These are phyloP conservation scores for Ogataea wickerhamii DNA, from an alignment of 805 yeast genomes.

Conservation along the genomic window DNA sequence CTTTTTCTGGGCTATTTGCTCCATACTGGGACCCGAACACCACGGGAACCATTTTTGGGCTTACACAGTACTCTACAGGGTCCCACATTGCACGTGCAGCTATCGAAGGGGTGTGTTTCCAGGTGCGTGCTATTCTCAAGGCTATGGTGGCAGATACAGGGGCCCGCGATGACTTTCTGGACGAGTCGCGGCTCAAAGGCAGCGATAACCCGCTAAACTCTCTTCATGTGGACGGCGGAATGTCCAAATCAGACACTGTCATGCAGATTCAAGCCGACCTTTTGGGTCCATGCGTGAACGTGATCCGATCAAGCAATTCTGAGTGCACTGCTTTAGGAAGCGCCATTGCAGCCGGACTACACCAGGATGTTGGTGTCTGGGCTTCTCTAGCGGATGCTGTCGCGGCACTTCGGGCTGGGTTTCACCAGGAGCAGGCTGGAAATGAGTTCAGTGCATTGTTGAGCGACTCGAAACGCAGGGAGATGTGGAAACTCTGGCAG, in stretches of 20 bases:
- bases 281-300: constrained; percentile 80
- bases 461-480: constrained; percentile 55
- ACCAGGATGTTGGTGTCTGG: constrained; percentile 66
- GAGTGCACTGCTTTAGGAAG: constrained; percentile 97
- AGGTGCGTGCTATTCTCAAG: constrained; percentile 82
- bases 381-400: constrained; percentile 65
- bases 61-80: constrained; percentile 89
- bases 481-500: constrained; percentile 75
- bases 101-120: constrained; percentile 91
- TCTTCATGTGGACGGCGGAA: constrained; percentile 89
- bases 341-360: constrained; percentile 90
- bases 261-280: constrained; percentile 94
- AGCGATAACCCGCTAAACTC: constrained; percentile 37
- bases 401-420: constrained; percentile 35
- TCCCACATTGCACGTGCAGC: constrained; percentile 94
- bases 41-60: constrained; percentile 88
- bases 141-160: constrained; percentile 83
- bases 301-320: constrained; percentile 72
- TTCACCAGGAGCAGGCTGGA: constrained; percentile 11
- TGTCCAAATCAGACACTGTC: constrained; percentile 86
- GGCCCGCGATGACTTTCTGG: constrained; percentile 54
- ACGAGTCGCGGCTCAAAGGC: constrained; percentile 39
- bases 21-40: constrained; percentile 96
- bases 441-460: constrained; percentile 34
- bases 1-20: constrained; percentile 89